Evolutionary conservation across 139 green algal species (phyloP), one percentile per base, ranked within the genome.

Genomic region (Chlorella sp.): DNA sequence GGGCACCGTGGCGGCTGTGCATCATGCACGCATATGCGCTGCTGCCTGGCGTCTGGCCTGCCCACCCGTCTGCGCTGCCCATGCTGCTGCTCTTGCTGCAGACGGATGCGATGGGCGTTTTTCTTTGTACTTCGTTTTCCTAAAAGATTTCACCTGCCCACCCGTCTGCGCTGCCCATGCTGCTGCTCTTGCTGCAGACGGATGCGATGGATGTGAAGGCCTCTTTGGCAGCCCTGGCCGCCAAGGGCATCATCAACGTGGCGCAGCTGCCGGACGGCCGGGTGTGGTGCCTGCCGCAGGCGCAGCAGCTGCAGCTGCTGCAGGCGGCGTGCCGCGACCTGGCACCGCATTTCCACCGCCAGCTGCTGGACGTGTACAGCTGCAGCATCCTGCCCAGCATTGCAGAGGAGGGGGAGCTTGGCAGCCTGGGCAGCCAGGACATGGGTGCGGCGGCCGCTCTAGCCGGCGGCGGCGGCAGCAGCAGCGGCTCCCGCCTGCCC

Each of bases 231-330:
- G 65, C 83, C 17, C 76, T 90, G 54, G 70, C 88, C 82, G 70
- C 65, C 32, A 72, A 67, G 36, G 87, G 85, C 34, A 17, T 92
- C n/a, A 70, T 93, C 76, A 88, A 88, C 1, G 72, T 89, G 36
- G 86, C 89, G 9, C 87, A 74, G 56, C 76, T 92, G 60, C 79
- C 84, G 32, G 88, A 91, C 78, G 84, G 84, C 46, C 51, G 40
- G 32, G 74, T 88, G 30, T 93, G 89, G 91, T 85, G 70, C 44
- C 84, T 95, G 87, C 88, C 87, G 30, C 84, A 90, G 48, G 34
- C 43, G 11, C 77, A 81, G 58, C 86, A 84, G 34, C 69, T 88
- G 34, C 58, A 88, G 7, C 43, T 80, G 20, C 72, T 96, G 48
- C 81, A 90, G 48, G 69, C 44, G 41, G 88, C 46, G 43, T 94